These are phyloP conservation scores for Solanum hybrid DNA, from an alignment of 305 asterid species.

Conservation along the genomic window DNA sequence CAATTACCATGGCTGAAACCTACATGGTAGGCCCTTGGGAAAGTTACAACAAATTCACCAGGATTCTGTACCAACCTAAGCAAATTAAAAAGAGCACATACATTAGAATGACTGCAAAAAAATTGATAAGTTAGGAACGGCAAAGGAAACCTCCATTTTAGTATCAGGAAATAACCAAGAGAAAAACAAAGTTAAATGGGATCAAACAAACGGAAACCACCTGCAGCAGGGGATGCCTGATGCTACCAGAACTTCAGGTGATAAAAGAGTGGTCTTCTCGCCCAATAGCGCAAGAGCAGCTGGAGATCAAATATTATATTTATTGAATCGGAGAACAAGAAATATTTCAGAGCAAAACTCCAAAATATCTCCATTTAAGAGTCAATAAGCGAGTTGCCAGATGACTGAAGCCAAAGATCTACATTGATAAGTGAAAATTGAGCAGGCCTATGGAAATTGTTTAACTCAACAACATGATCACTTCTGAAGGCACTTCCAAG, in stretches of 20 bases:
- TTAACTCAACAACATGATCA: not conserved
- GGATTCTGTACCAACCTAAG: slow-evolving; percentile 91
- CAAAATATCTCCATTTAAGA: not conserved
- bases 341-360: not conserved
- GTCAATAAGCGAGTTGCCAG: not conserved
- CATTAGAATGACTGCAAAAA: not conserved
- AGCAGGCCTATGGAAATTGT: not conserved
- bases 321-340: slow-evolving; percentile 1
- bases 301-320: slow-evolving; percentile 28
- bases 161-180: not conserved
- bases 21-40: slow-evolving; percentile 96
- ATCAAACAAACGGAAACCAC: slow-evolving; percentile 30
- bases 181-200: not conserved
- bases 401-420: not conserved
- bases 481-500: not conserved
- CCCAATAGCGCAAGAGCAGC: slow-evolving; percentile 83
- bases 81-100: slow-evolving; percentile 10
- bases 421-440: not conserved
- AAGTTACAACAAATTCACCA: slow-evolving; percentile 96
- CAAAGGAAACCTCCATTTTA: not conserved
- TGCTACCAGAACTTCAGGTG: slow-evolving; percentile 69
- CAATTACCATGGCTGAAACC: slow-evolving; percentile 97
- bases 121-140: not conserved
- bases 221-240: slow-evolving; percentile 96
- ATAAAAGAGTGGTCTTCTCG: slow-evolving; percentile 88